Conservation (phyloP, 192 early-diverging fungal species). For the Coemansia sp. region DNA sequence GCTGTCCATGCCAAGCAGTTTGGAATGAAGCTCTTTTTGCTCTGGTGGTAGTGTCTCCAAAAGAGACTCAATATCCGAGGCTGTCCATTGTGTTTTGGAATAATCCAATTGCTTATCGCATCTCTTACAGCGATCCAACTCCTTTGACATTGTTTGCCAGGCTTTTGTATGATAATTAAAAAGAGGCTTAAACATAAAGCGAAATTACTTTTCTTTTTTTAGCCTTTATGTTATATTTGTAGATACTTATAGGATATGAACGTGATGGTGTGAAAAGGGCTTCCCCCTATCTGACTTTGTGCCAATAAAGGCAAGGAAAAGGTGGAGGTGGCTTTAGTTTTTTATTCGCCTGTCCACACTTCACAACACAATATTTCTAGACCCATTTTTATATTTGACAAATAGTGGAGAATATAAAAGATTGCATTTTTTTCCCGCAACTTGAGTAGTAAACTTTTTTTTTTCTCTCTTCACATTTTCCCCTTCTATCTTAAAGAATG, state of each 20-base stretch:
- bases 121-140: conserved; percentile 23
- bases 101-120: conserved; percentile 27
- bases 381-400: too few species aligned
- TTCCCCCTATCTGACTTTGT: too few species aligned
- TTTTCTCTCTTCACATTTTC: neutral
- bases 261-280: too few species aligned
- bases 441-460: neutral
- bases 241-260: too few species aligned
- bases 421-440: too few species aligned
- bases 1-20: neutral
- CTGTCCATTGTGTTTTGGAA: conserved; percentile 18
- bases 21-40: neutral
- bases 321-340: too few species aligned
- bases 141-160: conserved; percentile 1
- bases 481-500: conserved; percentile 10
- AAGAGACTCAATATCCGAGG: conserved; percentile 11
- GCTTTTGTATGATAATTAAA: neutral
- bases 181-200: neutral
- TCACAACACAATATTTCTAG: too few species aligned
- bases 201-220: neutral
- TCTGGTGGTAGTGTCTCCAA: conserved; percentile 29
- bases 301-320: too few species aligned
- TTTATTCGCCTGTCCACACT: too few species aligned
- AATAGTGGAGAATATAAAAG: too few species aligned
- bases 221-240: neutral